A percentile compares a stretch with the other conserved stretches of the same genome.
Conservation (phyloP, 306 rosid species). For the Quillaja saponaria region DNA sequence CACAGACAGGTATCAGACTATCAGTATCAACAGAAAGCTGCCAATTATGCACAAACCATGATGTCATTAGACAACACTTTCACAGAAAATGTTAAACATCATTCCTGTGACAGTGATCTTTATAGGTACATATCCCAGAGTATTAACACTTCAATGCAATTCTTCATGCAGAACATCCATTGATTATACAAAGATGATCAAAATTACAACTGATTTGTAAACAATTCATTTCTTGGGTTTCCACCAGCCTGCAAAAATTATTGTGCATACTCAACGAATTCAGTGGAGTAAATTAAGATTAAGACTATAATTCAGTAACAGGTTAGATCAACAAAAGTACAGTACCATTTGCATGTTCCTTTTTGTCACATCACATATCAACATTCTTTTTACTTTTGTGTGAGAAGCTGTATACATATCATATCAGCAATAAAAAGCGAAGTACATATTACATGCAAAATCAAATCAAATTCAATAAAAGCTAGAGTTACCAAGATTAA, state of each 20-base stretch:
- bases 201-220: background rate
- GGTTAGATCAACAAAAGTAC: constrained; percentile 27
- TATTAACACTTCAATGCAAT: background rate
- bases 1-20: constrained; percentile 2
- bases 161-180: background rate
- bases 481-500: constrained; percentile 19
- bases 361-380: too few species aligned
- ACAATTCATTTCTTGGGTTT: background rate
- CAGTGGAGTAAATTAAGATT: background rate
- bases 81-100: too few species aligned
- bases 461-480: constrained; percentile 1
- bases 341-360: too few species aligned
- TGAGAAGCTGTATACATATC: background rate
- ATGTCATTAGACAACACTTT: constrained; percentile 3
- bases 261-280: background rate
- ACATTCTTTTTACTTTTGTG: too few species aligned
- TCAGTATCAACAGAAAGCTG: constrained; percentile 3
- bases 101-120: background rate
- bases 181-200: background rate
- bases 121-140: background rate
- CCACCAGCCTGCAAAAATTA: background rate
- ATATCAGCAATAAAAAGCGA: constrained; percentile 18
- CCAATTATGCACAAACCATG: constrained; percentile 11
- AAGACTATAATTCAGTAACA: constrained; percentile 7
- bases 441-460: background rate